A percentile compares a stretch with the other conserved stretches of the same genome.
phyloP scores from a whole-genome alignment of 2,329 filamentous ascomycete genomes.

The Scedosporium minutisporum region DNA sequence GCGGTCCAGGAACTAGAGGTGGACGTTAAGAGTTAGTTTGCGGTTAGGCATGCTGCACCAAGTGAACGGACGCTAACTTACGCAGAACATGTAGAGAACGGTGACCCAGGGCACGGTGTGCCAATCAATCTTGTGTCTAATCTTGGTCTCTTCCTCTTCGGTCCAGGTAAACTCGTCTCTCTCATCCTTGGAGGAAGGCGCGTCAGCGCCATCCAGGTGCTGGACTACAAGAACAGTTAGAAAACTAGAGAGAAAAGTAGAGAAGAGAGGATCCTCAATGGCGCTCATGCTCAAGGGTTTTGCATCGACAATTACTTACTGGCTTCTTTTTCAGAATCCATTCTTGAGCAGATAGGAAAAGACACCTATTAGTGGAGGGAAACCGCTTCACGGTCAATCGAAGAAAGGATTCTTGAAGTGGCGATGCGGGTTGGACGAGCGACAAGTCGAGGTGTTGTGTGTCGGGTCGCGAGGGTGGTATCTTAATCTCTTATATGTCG shows the following conservation, averaged over 20 bases:
- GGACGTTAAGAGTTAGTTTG: not conserved
- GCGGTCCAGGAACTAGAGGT: conserved; percentile 41
- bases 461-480: no score
- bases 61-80: conserved; percentile 19
- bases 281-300: no score
- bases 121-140: conserved; percentile 43
- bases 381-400: not conserved
- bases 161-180: conserved; percentile 27
- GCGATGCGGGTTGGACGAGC: not conserved
- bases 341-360: not conserved
- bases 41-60: not conserved
- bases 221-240: not conserved
- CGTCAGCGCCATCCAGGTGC: not conserved
- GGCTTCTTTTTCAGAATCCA: not conserved
- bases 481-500: no score
- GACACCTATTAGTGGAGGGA: no score
- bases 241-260: not conserved
- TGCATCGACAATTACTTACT: not conserved
- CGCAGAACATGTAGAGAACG: conserved; percentile 42
- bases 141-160: conserved; percentile 34
- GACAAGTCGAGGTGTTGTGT: no score
- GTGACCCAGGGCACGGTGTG: conserved; percentile 43
- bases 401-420: not conserved
- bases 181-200: not conserved
- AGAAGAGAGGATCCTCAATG: not conserved